These are phyloP conservation scores for Suillus spraguei DNA, from an alignment of 768 basidiomycete genomes.

Conservation along the genomic window DNA sequence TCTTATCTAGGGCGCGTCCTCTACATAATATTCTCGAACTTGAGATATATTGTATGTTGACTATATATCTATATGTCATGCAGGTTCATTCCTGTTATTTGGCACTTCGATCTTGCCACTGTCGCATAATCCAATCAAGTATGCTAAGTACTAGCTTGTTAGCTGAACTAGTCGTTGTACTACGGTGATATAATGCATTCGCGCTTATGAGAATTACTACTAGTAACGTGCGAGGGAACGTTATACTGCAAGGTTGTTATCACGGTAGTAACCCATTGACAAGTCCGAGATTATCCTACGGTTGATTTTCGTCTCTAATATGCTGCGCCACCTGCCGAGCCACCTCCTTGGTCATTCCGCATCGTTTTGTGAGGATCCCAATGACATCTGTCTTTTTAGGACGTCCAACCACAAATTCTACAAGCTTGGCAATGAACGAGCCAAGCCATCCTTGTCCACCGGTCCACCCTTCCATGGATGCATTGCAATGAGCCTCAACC, in stretches of 20 bases:
- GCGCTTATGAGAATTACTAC: background rate
- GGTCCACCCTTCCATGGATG: background rate
- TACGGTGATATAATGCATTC: no score
- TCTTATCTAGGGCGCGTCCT: no score
- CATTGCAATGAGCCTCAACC: background rate
- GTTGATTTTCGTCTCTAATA: background rate
- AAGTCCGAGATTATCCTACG: background rate
- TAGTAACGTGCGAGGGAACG: background rate
- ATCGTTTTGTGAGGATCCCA: constrained; percentile 28
- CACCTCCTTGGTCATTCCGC: constrained; percentile 19
- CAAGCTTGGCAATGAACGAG: constrained; percentile 17
- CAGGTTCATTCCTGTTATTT: background rate
- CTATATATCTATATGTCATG: no score
- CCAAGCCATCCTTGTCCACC: constrained; percentile 24
- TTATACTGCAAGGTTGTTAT: background rate
- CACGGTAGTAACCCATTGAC: background rate
- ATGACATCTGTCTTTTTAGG: constrained; percentile 24
- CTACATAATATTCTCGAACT: no score
- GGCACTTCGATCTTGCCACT: background rate
- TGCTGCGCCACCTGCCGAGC: background rate
- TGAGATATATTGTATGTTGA: no score
- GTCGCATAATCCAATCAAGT: background rate
- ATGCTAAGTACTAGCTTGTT: background rate
- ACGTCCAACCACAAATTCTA: constrained; percentile 18
- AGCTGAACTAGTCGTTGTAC: no score